These are phyloP conservation scores for Dendryphion nanum DNA, from an alignment of 2,329 filamentous ascomycete genomes.

Conservation along the genomic window DNA sequence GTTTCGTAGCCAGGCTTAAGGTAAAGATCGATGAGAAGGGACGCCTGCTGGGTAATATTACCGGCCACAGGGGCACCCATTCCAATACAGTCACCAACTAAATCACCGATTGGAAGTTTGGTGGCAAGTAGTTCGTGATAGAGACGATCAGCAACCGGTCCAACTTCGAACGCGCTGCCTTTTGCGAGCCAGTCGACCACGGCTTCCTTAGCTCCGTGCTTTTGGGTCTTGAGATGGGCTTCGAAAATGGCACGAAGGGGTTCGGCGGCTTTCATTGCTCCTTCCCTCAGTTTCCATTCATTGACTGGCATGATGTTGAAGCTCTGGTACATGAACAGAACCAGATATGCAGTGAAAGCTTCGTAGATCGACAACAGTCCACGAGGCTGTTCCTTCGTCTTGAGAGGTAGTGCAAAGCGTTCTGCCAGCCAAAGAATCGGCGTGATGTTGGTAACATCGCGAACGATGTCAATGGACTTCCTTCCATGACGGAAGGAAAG, in stretches of 20 bases:
- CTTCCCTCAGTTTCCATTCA: slow-evolving; percentile 51
- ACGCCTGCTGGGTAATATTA: slow-evolving; percentile 54
- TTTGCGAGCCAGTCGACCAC: slow-evolving; percentile 50
- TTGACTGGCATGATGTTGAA: slow-evolving; percentile 53
- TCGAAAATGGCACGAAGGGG: slow-evolving; percentile 43
- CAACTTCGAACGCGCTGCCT: slow-evolving; percentile 50
- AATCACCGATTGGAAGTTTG: slow-evolving; percentile 47
- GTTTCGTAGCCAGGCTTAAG: slow-evolving; percentile 50
- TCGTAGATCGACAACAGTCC: slow-evolving; percentile 52
- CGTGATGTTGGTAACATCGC: slow-evolving; percentile 66
- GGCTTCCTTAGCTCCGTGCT: slow-evolving; percentile 40
- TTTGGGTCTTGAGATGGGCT: slow-evolving; percentile 47
- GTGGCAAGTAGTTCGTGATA: slow-evolving; percentile 51
- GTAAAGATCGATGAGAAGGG: slow-evolving; percentile 53
- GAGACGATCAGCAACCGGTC: slow-evolving; percentile 51
- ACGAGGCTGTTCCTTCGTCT: slow-evolving; percentile 59
- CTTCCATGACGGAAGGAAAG: slow-evolving; percentile 46
- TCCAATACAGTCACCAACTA: slow-evolving; percentile 52
- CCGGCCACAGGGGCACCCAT: slow-evolving; percentile 52
- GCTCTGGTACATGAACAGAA: slow-evolving; percentile 51
- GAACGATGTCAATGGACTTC: slow-evolving; percentile 54
- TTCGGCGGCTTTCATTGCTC: slow-evolving; percentile 40
- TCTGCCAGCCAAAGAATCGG: slow-evolving; percentile 64
- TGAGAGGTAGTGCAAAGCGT: slow-evolving; percentile 66
- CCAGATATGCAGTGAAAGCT: slow-evolving; percentile 46